A percentile compares a stretch with the other conserved stretches of the same genome.
phyloP scores from a whole-genome alignment of 2,329 filamentous ascomycete species.

The Tolypocladium cylindrosporum region DNA sequence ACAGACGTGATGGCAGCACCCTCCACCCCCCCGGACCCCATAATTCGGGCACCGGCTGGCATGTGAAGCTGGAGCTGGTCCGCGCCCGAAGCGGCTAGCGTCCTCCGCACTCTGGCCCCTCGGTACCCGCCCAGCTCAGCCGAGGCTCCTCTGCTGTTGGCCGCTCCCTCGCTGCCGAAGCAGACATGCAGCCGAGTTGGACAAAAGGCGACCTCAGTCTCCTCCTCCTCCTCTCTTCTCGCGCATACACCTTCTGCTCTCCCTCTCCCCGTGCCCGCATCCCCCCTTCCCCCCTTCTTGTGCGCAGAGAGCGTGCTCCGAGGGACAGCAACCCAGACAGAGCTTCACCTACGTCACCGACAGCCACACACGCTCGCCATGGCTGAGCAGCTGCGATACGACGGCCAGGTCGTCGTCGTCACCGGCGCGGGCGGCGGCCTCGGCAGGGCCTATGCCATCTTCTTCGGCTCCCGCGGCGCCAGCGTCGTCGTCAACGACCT shows the following conservation, averaged over 20 bases:
- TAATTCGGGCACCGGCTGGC: conserved; percentile 6
- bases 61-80: conserved; percentile 17
- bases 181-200: neutral
- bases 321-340: neutral
- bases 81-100: conserved; percentile 13
- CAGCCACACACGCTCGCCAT: conserved; percentile 30
- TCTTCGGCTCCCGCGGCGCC: conserved; percentile 86
- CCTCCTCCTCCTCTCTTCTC: conserved; percentile 1
- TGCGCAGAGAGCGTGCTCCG: neutral
- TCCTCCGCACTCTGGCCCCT: conserved; percentile 14
- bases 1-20: too few species aligned
- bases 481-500: conserved; percentile 96
- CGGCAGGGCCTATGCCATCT: conserved; percentile 74
- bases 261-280: neutral
- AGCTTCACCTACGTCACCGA: conserved; percentile 4
- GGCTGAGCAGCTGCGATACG: conserved; percentile 63
- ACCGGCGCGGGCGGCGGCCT: conserved; percentile 74
- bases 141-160: conserved; percentile 1
- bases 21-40: conserved; percentile 3
- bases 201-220: neutral
- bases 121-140: conserved; percentile 10
- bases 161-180: neutral
- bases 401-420: conserved; percentile 75
- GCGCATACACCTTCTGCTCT: neutral
- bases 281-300: neutral